A percentile compares a stretch with the other conserved stretches of the same genome.
These are phyloP conservation scores for Sungouiella blattae DNA, from an alignment of 805 yeast species.

Conservation along the genomic window DNA sequence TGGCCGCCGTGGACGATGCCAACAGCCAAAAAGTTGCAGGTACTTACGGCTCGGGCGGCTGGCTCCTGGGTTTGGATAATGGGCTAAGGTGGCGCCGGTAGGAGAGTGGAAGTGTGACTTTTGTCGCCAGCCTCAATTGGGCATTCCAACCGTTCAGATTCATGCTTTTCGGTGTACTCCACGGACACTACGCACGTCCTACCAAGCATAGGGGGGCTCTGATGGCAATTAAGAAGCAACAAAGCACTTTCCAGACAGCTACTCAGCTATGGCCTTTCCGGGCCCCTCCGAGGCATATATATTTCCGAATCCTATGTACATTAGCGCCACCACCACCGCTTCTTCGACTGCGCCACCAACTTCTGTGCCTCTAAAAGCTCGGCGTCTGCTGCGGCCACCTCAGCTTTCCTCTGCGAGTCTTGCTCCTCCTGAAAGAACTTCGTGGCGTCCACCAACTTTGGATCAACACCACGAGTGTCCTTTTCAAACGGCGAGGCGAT, in stretches of 20 bases:
- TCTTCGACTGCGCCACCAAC: conserved; percentile 20
- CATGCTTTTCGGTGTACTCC: too few species aligned
- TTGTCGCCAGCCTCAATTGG: too few species aligned
- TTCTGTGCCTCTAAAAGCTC: conserved; percentile 16
- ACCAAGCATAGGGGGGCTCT: too few species aligned
- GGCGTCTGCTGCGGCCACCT: conserved; percentile 19
- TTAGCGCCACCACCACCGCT: conserved; percentile 18
- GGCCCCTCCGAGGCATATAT: too few species aligned
- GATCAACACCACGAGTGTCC: conserved; percentile 34
- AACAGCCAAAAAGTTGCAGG: conserved; percentile 44
- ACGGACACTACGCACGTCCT: too few species aligned
- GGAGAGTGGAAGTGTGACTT: neutral
- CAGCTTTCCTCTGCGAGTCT: conserved; percentile 31
- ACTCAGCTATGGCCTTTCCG: too few species aligned
- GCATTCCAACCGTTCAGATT: too few species aligned
- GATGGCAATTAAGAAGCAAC: too few species aligned
- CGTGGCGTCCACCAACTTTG: conserved; percentile 41
- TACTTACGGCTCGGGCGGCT: conserved; percentile 11
- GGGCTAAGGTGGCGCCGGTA: conserved; percentile 16
- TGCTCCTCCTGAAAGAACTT: conserved; percentile 48
- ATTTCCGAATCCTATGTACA: conserved; percentile 2
- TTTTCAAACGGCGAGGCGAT: conserved; percentile 66
- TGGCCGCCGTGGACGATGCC: conserved; percentile 76
- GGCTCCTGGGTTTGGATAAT: conserved; percentile 25
- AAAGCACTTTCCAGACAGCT: too few species aligned